These are phyloP conservation scores for Daldinia bambusicola DNA, from an alignment of 495 filamentous ascomycete species.

Conservation along the genomic window DNA sequence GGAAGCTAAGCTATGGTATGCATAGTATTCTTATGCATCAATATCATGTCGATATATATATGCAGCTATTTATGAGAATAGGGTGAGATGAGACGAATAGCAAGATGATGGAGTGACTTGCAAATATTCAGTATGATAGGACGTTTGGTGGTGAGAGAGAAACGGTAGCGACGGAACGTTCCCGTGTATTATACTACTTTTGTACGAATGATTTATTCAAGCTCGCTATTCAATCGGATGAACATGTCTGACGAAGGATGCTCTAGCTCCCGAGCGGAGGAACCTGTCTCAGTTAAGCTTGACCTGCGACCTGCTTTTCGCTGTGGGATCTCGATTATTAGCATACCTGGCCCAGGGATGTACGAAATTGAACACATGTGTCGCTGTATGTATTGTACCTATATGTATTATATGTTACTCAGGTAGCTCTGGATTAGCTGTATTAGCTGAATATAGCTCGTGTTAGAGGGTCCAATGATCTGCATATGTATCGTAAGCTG, in stretches of 20 bases:
- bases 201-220: slow-evolving; percentile 18
- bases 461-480: slow-evolving; percentile 18
- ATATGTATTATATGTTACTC: too few relatives aligned
- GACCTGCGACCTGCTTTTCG: slow-evolving; percentile 11
- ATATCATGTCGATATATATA: neutral
- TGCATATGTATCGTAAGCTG: neutral
- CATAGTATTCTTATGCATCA: slow-evolving; percentile 5
- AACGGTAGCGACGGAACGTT: slow-evolving; percentile 22
- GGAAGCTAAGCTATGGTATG: slow-evolving; percentile 25
- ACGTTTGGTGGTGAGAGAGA: slow-evolving; percentile 9
- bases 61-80: neutral
- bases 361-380: too few relatives aligned
- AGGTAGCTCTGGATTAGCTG: too few relatives aligned
- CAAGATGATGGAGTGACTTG: neutral
- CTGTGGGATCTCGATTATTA: slow-evolving; percentile 25
- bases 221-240: slow-evolving; percentile 29
- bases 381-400: too few relatives aligned
- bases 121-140: neutral
- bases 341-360: slow-evolving; percentile 16
- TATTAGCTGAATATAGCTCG: neutral
- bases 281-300: slow-evolving; percentile 38
- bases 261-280: slow-evolving; percentile 17
- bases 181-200: neutral
- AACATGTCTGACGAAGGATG: slow-evolving; percentile 38
- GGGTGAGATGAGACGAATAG: too few relatives aligned